These are phyloP conservation scores for Podila clonocystis DNA, from an alignment of 192 early-diverging fungal genomes.

Conservation along the genomic window DNA sequence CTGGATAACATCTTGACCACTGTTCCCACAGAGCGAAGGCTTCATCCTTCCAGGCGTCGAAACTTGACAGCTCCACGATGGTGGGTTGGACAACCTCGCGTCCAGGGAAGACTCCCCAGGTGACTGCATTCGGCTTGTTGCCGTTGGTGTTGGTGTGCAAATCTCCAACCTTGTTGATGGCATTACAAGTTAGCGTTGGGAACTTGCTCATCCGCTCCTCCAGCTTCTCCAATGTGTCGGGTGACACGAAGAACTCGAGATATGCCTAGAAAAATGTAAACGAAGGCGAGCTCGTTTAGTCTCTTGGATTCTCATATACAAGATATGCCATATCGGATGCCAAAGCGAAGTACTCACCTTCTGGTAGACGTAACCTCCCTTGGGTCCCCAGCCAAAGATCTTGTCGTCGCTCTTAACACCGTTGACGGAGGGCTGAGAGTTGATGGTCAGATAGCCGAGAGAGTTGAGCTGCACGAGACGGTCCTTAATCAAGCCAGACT, in stretches of 20 bases:
- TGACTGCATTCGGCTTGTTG: conserved; percentile 83
- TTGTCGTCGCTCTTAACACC: conserved; percentile 82
- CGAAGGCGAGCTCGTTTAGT: not conserved
- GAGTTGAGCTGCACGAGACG: conserved; percentile 77
- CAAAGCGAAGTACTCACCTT: conserved; percentile 56
- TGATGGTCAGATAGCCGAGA: conserved; percentile 94
- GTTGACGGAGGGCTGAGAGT: conserved; percentile 95
- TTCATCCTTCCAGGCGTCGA: conserved; percentile 95
- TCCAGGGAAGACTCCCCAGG: conserved; percentile 99
- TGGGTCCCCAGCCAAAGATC: conserved; percentile 93
- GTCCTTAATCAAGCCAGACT: conserved; percentile 79
- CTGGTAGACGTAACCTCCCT: conserved; percentile 96
- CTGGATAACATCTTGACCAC: conserved; percentile 81
- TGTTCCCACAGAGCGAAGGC: conserved; percentile 92
- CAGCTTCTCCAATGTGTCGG: conserved; percentile 68
- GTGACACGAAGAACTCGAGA: conserved; percentile 91
- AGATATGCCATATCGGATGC: not conserved
- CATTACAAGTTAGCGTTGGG: conserved; percentile 85
- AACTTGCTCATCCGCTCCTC: conserved; percentile 70
- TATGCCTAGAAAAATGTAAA: conserved; percentile 67
- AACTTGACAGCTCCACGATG: conserved; percentile 83
- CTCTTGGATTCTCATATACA: not conserved
- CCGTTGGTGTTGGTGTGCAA: conserved; percentile 1
- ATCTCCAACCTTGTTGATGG: conserved; percentile 71
- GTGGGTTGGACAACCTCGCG: conserved; percentile 93